These are phyloP conservation scores for Aspergillus japonicus DNA, from an alignment of 2,329 filamentous ascomycete species.

Conservation along the genomic window DNA sequence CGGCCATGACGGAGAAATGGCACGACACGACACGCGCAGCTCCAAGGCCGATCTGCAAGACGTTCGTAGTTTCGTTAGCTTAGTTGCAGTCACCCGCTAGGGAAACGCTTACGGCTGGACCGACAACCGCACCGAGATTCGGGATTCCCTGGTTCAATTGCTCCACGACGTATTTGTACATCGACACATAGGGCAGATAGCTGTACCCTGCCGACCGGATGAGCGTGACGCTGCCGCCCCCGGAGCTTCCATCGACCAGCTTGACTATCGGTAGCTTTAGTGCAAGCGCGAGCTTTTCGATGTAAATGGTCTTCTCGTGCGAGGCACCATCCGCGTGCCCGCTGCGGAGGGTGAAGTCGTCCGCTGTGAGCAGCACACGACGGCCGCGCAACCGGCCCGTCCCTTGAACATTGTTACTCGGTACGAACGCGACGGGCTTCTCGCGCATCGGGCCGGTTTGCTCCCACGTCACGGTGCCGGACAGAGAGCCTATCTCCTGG, in stretches of 20 bases:
- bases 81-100: neutral
- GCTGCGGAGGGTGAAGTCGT: constrained; percentile 63
- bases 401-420: constrained; percentile 64
- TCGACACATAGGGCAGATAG: constrained; percentile 59
- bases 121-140: constrained; percentile 62
- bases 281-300: constrained; percentile 60
- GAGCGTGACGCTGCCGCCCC: constrained; percentile 61
- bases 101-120: constrained; percentile 50
- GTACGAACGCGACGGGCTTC: constrained; percentile 52
- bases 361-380: constrained; percentile 60
- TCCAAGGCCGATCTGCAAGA: constrained; percentile 55
- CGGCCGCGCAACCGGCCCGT: constrained; percentile 55
- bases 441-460: constrained; percentile 38
- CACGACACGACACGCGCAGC: constrained; percentile 61
- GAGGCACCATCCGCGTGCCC: constrained; percentile 64
- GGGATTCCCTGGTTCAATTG: constrained; percentile 64
- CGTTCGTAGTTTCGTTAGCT: neutral
- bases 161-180: constrained; percentile 54
- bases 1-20: constrained; percentile 67
- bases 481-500: constrained; percentile 60
- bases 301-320: constrained; percentile 59
- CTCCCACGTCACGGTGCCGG: constrained; percentile 60
- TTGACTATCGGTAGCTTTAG: constrained; percentile 62
- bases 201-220: constrained; percentile 57
- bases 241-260: constrained; percentile 63